Base-by-base conservation (phyloP, 2,329 filamentous ascomycete genomes). In the Ophiosphaerella herpotricha region DNA sequence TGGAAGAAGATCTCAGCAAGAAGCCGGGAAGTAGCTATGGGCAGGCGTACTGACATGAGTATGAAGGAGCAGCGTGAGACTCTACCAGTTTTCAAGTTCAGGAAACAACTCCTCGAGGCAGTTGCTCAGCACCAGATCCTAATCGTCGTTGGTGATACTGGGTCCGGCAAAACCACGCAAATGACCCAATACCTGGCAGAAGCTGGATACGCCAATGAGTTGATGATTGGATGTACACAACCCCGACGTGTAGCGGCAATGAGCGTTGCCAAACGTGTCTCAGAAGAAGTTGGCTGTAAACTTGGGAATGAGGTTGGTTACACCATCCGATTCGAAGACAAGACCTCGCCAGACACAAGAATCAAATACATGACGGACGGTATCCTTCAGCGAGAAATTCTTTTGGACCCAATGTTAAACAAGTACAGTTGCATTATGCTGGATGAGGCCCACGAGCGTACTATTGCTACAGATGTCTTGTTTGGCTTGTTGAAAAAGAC, bases 361-460 rank as follows among this genome's bases (percentile, higher is more conserved):
- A 84, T 99, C 71, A 99, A 99, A 80, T 99, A 99, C 80, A 99
- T 99, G 94, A 99, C 95, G 38, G 94, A 99, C 70, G 95, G 95
- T 84, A 97, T 99, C 88, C 85, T 99, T 66, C 82, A 97, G 68
- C 82, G 94, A 68, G 94, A 99, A 77, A 92, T 94, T 49, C 96
- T 99, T 87, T 87, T 97, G 75, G 94, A 99, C 74, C 90, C 92
- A 68, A 84, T 95, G 63, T 85, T 99, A 77, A 87, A 84, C 43
- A 89, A 92, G 46, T 99, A 99, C 78, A 94, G 91, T 80, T 95
- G 90, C 67, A 97, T 99, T 71, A 97, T 99, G 75, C 87, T 99
- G 55, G 94, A 99, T 74, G 94, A 99, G 75, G 94, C 95, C 46
- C 94, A 99, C 85, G 94, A 99, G 77, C 86, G 95, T 73, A 99